Evolutionary conservation across 2,329 filamentous ascomycete species (phyloP).

Genomic region (Penicillium sp.): DNA sequence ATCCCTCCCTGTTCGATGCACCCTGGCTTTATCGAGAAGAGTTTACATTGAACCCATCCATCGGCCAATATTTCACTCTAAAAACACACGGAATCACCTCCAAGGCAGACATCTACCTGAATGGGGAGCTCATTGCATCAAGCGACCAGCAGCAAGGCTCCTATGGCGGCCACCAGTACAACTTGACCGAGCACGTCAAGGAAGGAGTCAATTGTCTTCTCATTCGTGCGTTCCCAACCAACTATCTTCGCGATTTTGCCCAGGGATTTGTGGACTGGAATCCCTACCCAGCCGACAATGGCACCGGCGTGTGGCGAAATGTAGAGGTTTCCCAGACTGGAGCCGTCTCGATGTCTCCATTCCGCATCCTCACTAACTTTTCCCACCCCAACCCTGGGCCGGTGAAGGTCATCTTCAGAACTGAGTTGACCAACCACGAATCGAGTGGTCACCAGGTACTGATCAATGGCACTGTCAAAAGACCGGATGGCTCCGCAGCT

Average conservation of each 20-base stretch:
- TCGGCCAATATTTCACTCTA: conserved; percentile 50
- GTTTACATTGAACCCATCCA: conserved; percentile 39
- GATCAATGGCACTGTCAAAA: conserved; percentile 23
- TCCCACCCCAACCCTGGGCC: conserved; percentile 38
- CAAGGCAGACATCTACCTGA: conserved; percentile 59
- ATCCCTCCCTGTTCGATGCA: conserved; percentile 48
- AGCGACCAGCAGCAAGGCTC: conserved; percentile 53
- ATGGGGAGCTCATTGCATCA: conserved; percentile 53
- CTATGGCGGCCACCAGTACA: conserved; percentile 56
- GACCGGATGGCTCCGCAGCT: conserved; percentile 9
- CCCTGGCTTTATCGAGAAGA: conserved; percentile 61
- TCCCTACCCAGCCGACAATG: conserved; percentile 60
- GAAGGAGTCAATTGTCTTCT: conserved; percentile 50
- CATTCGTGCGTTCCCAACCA: conserved; percentile 56
- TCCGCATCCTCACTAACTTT: conserved; percentile 49
- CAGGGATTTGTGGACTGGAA: conserved; percentile 64
- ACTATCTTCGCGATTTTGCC: conserved; percentile 59
- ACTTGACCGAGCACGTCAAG: conserved; percentile 48
- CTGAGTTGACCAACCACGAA: conserved; percentile 38
- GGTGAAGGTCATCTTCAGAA: conserved; percentile 38
- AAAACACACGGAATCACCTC: conserved; percentile 60
- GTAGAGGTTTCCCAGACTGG: conserved; percentile 57
- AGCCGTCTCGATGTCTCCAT: conserved; percentile 43
- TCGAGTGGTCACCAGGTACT: conserved; percentile 15
- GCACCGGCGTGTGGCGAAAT: conserved; percentile 62